Base-by-base conservation (phyloP, 2,329 filamentous ascomycete species). In the Beauveria pseudobassiana region DNA sequence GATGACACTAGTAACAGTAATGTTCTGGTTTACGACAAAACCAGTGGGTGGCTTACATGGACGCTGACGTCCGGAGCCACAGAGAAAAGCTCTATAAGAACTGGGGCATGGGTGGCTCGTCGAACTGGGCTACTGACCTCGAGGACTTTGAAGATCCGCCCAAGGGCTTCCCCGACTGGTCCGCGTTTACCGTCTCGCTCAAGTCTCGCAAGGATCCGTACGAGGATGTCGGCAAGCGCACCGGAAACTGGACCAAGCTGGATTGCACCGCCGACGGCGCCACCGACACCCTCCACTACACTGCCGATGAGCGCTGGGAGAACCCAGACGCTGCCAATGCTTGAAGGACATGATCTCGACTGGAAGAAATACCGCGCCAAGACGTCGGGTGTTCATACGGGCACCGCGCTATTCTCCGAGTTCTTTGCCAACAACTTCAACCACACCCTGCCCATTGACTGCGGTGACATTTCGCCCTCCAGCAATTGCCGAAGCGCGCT, bases 101-200 rank as follows among this genome's bases (percentile, higher is more conserved):
- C 26, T 62, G 65, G 26, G 66, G 65, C 43, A 64, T 69, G 43
- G 67, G 50, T 6, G 67, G 69, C 34, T 64, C 62, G 9, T 62
- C 62, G 6, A 63, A 69, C 55, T 70, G 67, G 68, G 67, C 65
- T 28, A 63, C 65, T 16, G 68, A 69, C 46, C 60, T 69, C 14
- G 63, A 61, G 54, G n/a, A 63, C 26, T 70, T 65, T 54, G 52
- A 68, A 59, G 57, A 63, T 18, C 53, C 59, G 28, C 68, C 69
- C 2, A 48, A 34, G 20, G 55, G 51, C 9, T 40, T 62, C 5
- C 56, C 48, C 34, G 59, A 43, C 56, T 70, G 65, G 68, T 43
- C 40, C 28, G 34, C 24, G 18, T 67, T 66, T 55, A 67, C 56
- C 45, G 55, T 34, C 14, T 51, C 62, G n/a, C 59, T 65, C 62